Evolutionary conservation across 179 eudicot genomes (phyloP).

Genomic region (Silene coronaria): DNA sequence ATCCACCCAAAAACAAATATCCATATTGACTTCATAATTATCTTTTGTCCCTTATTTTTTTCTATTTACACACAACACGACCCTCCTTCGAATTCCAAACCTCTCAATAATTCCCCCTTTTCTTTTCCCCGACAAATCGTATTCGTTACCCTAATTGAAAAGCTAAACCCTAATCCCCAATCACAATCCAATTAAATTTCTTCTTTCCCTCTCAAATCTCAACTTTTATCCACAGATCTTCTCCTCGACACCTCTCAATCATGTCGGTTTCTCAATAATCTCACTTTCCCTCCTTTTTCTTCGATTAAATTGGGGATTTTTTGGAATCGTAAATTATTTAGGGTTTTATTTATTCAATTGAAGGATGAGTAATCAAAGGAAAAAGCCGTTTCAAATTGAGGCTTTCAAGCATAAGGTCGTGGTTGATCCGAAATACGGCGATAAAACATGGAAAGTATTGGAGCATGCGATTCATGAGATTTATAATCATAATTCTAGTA

Average conservation of each 20-base stretch:
- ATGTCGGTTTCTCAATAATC: slow-evolving; percentile 6
- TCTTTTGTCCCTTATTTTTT: too few species aligned
- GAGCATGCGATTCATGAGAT: slow-evolving; percentile 51
- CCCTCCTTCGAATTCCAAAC: too few species aligned
- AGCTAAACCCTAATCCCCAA: slow-evolving; percentile 19
- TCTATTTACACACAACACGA: too few species aligned
- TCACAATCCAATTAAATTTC: neutral
- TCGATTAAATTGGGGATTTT: slow-evolving; percentile 8
- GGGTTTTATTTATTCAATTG: neutral
- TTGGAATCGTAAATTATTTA: neutral
- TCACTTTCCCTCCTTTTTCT: neutral
- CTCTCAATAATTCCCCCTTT: too few species aligned
- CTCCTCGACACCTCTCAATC: neutral
- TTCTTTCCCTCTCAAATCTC: slow-evolving; percentile 5
- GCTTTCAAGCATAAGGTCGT: slow-evolving; percentile 56
- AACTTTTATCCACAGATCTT: slow-evolving; percentile 11
- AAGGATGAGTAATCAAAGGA: slow-evolving; percentile 45
- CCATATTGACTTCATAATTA: neutral
- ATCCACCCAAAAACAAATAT: too few species aligned
- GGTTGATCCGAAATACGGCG: slow-evolving; percentile 51
- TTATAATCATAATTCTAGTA: slow-evolving; percentile 46
- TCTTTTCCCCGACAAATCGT: neutral
- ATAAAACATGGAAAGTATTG: slow-evolving; percentile 46
- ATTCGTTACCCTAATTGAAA: slow-evolving; percentile 11
- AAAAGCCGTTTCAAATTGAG: slow-evolving; percentile 45